Percentiles rank a stretch among this genome's conserved stretches.
These are phyloP conservation scores for Fusarium proliferatum DNA, from an alignment of 2,329 filamentous ascomycete genomes.

Conservation along the genomic window DNA sequence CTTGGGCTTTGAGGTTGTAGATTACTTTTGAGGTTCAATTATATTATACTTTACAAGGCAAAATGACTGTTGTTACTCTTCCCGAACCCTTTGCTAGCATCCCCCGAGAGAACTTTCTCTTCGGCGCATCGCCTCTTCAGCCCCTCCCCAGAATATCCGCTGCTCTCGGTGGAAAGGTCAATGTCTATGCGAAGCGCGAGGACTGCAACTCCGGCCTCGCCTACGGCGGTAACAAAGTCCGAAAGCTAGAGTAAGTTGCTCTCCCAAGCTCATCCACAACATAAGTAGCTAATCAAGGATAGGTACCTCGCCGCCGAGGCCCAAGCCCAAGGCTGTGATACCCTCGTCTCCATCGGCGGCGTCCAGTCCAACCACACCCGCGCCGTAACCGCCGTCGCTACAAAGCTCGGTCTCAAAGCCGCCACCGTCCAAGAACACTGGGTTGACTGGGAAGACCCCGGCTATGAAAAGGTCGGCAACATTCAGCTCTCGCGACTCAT, in stretches of 20 bases:
- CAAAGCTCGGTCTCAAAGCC: constrained; percentile 65
- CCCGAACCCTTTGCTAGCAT: constrained; percentile 73
- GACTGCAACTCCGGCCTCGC: constrained; percentile 76
- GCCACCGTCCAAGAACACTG: constrained; percentile 73
- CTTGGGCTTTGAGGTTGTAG: not conserved
- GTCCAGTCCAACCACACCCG: constrained; percentile 78
- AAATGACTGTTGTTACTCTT: constrained; percentile 55
- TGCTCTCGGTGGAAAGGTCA: constrained; percentile 68
- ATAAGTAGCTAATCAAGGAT: not conserved
- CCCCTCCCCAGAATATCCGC: constrained; percentile 71
- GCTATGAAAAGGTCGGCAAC: constrained; percentile 75
- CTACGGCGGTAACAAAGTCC: constrained; percentile 76
- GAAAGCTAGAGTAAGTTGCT: constrained; percentile 69
- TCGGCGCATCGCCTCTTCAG: constrained; percentile 76
- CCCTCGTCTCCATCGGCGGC: constrained; percentile 74
- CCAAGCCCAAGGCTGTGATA: constrained; percentile 65
- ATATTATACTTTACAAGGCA: not conserved
- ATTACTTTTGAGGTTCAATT: not conserved
- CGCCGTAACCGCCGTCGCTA: constrained; percentile 72
- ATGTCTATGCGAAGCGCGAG: constrained; percentile 77
- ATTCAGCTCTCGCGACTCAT: constrained; percentile 76
- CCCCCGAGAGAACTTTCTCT: constrained; percentile 69
- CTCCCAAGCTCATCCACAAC: not conserved
- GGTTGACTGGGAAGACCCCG: constrained; percentile 70
- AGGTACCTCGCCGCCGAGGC: constrained; percentile 75